Evolutionary conservation across 2,329 filamentous ascomycete genomes (phyloP).

Genomic region (Tolypocladium pustulatum): DNA sequence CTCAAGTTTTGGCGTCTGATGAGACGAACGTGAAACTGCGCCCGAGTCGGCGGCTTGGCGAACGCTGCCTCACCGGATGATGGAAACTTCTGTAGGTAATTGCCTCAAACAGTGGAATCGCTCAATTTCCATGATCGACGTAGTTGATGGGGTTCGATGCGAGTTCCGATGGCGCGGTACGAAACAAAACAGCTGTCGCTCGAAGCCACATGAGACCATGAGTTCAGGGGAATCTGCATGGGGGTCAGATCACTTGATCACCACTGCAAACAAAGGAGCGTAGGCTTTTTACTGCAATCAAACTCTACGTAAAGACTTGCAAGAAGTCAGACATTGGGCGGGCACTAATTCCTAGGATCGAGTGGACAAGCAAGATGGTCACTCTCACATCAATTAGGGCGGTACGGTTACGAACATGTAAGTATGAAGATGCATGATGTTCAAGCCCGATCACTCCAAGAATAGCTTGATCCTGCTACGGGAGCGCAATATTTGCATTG

Average conservation of each 20-base stretch:
- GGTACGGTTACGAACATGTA: no score
- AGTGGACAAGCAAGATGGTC: no score
- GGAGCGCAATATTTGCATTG: no score
- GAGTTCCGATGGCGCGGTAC: neutral
- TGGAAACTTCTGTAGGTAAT: no score
- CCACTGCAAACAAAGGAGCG: neutral
- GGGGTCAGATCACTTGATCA: neutral
- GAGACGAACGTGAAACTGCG: neutral
- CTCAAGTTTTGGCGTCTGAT: neutral
- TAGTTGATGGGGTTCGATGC: neutral
- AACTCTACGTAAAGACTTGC: no score
- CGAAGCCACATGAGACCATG: neutral
- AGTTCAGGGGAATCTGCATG: neutral
- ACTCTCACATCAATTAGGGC: no score
- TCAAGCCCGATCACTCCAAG: no score
- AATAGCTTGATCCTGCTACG: no score
- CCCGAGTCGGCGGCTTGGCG: neutral
- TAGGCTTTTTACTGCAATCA: neutral
- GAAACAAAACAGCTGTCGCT: neutral
- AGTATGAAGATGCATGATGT: no score
- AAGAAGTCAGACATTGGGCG: no score
- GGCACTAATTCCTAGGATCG: no score
- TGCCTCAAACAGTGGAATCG: neutral
- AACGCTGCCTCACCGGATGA: neutral
- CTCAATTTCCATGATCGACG: neutral